A percentile compares a stretch with the other conserved stretches of the same genome.
Conservation (phyloP, 768 basidiomycete genomes). For the Trametes punicea region DNA sequence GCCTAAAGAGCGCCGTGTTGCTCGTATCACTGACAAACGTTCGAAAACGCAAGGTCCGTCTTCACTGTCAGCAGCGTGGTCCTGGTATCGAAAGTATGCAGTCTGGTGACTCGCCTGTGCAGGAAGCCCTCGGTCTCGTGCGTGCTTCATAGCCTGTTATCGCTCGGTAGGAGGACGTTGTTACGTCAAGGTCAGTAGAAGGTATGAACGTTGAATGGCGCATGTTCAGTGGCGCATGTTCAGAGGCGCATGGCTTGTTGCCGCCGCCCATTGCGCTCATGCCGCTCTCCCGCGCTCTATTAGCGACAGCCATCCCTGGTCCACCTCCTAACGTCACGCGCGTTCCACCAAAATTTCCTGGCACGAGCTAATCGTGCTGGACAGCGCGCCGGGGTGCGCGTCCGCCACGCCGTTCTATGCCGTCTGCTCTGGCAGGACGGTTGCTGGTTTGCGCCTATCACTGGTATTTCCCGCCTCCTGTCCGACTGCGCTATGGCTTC, state of each 20-base stretch:
- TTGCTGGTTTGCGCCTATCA: neutral
- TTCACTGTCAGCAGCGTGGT: neutral
- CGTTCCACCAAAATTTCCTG: neutral
- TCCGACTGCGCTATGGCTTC: neutral
- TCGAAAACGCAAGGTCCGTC: conserved; percentile 11
- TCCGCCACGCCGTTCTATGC: conserved; percentile 10
- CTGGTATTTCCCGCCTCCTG: neutral
- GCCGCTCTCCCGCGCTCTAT: conserved; percentile 1
- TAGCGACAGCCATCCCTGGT: neutral
- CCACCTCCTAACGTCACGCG: neutral
- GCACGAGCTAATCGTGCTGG: neutral
- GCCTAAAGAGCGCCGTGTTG: neutral
- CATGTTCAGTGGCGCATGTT: neutral
- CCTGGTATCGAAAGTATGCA: neutral
- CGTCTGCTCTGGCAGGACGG: neutral
- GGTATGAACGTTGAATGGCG: conserved; percentile 5
- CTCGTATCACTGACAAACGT: conserved; percentile 4
- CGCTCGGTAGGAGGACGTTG: conserved; percentile 5
- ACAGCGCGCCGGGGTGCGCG: conserved; percentile 8
- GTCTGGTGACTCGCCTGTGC: conserved; percentile 5
- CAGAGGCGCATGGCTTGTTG: conserved; percentile 5
- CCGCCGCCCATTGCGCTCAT: neutral
- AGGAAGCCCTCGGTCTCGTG: conserved; percentile 10
- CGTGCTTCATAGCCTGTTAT: neutral
- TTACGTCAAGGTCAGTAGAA: conserved; percentile 16